Evolutionary conservation across 2,329 filamentous ascomycete species (phyloP), one percentile per base, ranked within the genome.

Genomic region (Helotiales sp.): DNA sequence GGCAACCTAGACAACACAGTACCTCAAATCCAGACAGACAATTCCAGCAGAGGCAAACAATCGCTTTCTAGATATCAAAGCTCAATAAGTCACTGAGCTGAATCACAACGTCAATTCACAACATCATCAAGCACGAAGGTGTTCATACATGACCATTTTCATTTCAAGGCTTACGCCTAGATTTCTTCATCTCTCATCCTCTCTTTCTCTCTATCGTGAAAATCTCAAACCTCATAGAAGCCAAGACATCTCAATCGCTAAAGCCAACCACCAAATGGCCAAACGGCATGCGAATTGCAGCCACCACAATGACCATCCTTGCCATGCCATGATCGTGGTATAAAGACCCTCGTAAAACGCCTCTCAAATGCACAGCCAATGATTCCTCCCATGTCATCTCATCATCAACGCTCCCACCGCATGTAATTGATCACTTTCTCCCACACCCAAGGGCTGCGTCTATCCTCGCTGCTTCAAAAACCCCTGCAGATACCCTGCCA

Each of bases 401-500:
- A 50, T 56, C 36, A 38, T 38, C 48, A 51, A 52, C 49, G n/a
- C 31, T 52, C 31, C 27, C 8, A 34, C 3, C 25, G n/a, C n/a
- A n/a, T n/a, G n/a, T n/a, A 27, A 12, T 33, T 15, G 1, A 4
- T 24, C 49, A 22, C 22, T 22, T 29, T 10, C 9, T 19, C n/a
- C n/a, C n/a, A n/a, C n/a, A n/a, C n/a, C n/a, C n/a, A n/a, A n/a
- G n/a, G n/a, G n/a, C 5, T 42, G 13, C 13, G 25, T 52, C 42
- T 59, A 67, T 5, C 58, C 62, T 30, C 65, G 62, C 50, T 68
- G 66, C 70, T 80, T 84, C 53, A 85, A 67, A 40, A 88, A 76
- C 10, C 75, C 77, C 63, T 82, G 78, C 46, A 93, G 75, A 67
- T 90, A 93, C 40, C 79, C 78, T 17, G 85, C 80, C 58, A 90